phyloP scores from a whole-genome alignment of 208 protist genomes.

The Trypanosoma grayi region DNA sequence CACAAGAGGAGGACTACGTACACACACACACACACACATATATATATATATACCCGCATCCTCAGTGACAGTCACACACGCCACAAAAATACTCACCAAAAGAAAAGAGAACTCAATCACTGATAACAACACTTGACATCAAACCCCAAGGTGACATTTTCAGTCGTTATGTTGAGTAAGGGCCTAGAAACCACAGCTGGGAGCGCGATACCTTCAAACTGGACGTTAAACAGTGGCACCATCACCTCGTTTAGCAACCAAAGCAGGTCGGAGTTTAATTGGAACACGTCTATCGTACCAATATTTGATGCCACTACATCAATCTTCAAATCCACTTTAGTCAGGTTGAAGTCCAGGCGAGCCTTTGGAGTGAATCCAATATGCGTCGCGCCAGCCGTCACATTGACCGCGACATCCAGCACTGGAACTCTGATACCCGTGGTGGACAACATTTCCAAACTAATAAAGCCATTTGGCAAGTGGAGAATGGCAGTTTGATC shows the following conservation, averaged over 20 bases:
- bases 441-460: slow-evolving; percentile 25
- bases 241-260: slow-evolving; percentile 27
- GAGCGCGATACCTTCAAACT: slow-evolving; percentile 24
- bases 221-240: slow-evolving; percentile 36
- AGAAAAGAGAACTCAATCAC: neutral
- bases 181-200: slow-evolving; percentile 26
- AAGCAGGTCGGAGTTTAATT: slow-evolving; percentile 20
- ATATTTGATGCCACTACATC: slow-evolving; percentile 39
- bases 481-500: slow-evolving; percentile 6
- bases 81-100: neutral
- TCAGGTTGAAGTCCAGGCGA: slow-evolving; percentile 25
- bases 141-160: slow-evolving; percentile 21
- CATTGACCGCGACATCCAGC: slow-evolving; percentile 21
- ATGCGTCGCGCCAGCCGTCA: slow-evolving; percentile 27
- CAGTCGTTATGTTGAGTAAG: slow-evolving; percentile 23
- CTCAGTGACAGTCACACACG: neutral
- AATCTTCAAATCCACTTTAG: slow-evolving; percentile 25
- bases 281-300: slow-evolving; percentile 24
- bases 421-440: slow-evolving; percentile 1
- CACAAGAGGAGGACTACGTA: neutral
- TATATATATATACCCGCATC: neutral
- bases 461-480: slow-evolving; percentile 20
- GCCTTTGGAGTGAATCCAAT: slow-evolving; percentile 17
- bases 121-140: slow-evolving; percentile 11
- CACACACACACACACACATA: neutral